Conservation (phyloP, 768 basidiomycete genomes). For the Hysterangium stoloniferum region DNA sequence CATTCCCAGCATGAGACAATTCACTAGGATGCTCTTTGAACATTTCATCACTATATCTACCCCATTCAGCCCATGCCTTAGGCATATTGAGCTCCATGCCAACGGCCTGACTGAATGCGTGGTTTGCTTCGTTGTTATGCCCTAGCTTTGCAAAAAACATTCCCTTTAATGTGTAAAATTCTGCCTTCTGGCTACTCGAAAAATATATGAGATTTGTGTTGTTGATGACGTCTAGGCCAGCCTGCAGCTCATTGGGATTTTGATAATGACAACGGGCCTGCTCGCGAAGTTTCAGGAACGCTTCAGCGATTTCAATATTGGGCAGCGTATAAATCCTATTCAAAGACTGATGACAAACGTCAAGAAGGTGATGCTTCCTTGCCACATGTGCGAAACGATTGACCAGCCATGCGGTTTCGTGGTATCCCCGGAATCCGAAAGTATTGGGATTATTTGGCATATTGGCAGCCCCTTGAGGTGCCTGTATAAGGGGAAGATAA, state of each 20-base stretch:
- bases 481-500: conserved; percentile 80
- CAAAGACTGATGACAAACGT: conserved; percentile 90
- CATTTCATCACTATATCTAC: conserved; percentile 84
- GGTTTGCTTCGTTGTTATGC: conserved; percentile 82
- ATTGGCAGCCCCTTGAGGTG: conserved; percentile 25
- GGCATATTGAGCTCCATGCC: conserved; percentile 92
- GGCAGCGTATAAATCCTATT: conserved; percentile 98
- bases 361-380: conserved; percentile 90
- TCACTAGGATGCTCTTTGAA: conserved; percentile 82
- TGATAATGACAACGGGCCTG: conserved; percentile 98
- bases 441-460: conserved; percentile 58
- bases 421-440: conserved; percentile 91
- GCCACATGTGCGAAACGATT: conserved; percentile 99
- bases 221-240: conserved; percentile 97
- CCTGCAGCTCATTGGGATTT: conserved; percentile 85
- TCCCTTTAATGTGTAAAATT: conserved; percentile 97
- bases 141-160: conserved; percentile 93
- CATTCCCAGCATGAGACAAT: conserved; percentile 72
- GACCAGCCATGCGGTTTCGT: conserved; percentile 99
- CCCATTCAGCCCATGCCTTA: conserved; percentile 99
- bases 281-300: conserved; percentile 96
- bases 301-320: conserved; percentile 99
- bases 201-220: conserved; percentile 99
- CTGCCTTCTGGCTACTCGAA: conserved; percentile 87
- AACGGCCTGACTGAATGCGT: conserved; percentile 90